These are phyloP conservation scores for Excoecaria agallocha DNA, from an alignment of 345 rosid genomes.

Conservation along the genomic window DNA sequence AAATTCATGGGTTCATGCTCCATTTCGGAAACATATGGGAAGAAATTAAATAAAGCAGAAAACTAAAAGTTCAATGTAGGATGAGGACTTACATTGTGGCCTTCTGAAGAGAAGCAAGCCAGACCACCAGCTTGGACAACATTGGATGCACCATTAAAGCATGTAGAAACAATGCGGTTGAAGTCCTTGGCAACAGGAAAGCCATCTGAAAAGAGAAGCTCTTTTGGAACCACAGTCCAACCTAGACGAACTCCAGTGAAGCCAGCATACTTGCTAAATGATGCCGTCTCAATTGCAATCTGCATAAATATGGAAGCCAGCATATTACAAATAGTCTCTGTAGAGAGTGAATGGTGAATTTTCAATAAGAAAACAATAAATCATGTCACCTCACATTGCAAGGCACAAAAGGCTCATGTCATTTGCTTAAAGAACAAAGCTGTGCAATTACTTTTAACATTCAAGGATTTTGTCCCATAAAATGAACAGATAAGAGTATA, in stretches of 20 bases:
- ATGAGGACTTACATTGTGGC: constrained; percentile 52
- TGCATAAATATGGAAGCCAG: constrained; percentile 24
- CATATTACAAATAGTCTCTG: neutral
- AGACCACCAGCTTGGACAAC: constrained; percentile 88
- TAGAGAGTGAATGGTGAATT: neutral
- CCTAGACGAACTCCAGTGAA: constrained; percentile 96
- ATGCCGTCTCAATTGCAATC: constrained; percentile 91
- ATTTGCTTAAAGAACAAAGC: neutral
- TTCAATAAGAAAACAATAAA: neutral
- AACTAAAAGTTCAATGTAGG: neutral
- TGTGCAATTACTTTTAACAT: neutral
- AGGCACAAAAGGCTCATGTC: neutral
- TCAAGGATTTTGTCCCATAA: neutral
- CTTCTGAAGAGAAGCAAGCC: constrained; percentile 89
- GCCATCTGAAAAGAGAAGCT: constrained; percentile 83
- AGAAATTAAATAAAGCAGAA: neutral
- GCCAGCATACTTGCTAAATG: constrained; percentile 95
- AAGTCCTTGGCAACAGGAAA: constrained; percentile 88
- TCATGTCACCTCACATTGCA: neutral
- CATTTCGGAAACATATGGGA: neutral
- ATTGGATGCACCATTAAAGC: constrained; percentile 94
- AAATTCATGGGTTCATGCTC: constrained; percentile 4
- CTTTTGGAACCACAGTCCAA: constrained; percentile 88
- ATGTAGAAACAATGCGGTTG: constrained; percentile 77
- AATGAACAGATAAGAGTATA: neutral